A percentile compares a stretch with the other conserved stretches of the same genome.
These are phyloP conservation scores for Hypoxylon subgilvum DNA, from an alignment of 495 filamentous ascomycete genomes.

Conservation along the genomic window DNA sequence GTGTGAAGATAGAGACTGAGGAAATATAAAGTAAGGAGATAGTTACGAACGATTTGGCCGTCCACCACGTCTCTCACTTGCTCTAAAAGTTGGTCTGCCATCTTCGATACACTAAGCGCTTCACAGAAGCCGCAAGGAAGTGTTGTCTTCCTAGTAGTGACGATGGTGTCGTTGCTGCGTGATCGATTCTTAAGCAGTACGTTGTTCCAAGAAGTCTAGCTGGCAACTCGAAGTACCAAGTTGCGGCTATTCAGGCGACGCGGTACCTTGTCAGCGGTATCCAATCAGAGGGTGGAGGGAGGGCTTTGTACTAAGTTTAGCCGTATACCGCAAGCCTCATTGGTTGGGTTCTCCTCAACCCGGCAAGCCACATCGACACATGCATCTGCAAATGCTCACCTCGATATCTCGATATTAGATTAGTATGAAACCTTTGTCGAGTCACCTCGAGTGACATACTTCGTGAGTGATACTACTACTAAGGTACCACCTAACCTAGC, in stretches of 20 bases:
- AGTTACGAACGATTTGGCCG: conserved; percentile 77
- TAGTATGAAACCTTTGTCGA: no score
- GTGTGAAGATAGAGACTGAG: no score
- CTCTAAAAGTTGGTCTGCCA: conserved; percentile 79
- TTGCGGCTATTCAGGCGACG: conserved; percentile 30
- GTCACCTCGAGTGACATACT: no score
- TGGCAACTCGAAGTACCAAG: conserved; percentile 27
- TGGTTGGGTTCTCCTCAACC: not conserved
- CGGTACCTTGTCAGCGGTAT: conserved; percentile 33
- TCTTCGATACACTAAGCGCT: conserved; percentile 40
- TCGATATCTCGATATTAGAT: no score
- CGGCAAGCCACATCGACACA: conserved; percentile 1
- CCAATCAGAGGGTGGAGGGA: conserved; percentile 23
- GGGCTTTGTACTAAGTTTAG: no score
- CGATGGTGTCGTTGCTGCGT: not conserved
- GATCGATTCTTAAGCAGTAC: not conserved
- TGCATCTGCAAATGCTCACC: not conserved
- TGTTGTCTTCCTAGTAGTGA: conserved; percentile 2
- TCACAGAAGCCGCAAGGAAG: not conserved
- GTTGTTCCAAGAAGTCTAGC: conserved; percentile 11
- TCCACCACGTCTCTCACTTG: conserved; percentile 78
- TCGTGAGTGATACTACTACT: no score
- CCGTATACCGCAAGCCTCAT: not conserved
- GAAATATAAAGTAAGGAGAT: not conserved
- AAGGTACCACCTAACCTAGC: no score